Conservation (phyloP, 139 green algal species). For the Nannochloris sp. region DNA sequence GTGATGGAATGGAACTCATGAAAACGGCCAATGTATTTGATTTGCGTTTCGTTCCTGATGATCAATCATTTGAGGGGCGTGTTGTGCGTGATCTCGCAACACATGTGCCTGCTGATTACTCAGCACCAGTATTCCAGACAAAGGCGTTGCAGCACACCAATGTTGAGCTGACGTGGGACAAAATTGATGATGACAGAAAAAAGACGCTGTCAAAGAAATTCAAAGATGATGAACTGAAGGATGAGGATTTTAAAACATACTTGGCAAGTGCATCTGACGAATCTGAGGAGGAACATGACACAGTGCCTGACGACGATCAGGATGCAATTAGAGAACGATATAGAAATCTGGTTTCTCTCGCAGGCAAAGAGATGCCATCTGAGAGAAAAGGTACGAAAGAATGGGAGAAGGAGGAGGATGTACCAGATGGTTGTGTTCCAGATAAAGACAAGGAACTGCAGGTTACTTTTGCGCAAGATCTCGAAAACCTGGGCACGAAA, state of each 20-base stretch:
- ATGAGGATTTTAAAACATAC: constrained; percentile 84
- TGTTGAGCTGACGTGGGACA: constrained; percentile 88
- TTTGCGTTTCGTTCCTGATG: constrained; percentile 86
- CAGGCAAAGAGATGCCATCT: neutral
- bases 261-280: constrained; percentile 39
- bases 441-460: constrained; percentile 53
- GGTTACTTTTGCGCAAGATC: constrained; percentile 58
- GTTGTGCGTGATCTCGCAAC: constrained; percentile 51
- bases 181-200: constrained; percentile 64
- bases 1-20: constrained; percentile 83
- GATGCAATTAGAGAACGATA: constrained; percentile 43
- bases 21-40: constrained; percentile 63
- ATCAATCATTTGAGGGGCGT: constrained; percentile 52
- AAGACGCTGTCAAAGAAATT: constrained; percentile 36
- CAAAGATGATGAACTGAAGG: constrained; percentile 72
- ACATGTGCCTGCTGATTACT: constrained; percentile 64
- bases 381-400: constrained; percentile 46
- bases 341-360: constrained; percentile 27
- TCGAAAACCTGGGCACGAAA: constrained; percentile 65
- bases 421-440: neutral
- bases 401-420: constrained; percentile 28
- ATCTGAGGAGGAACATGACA: constrained; percentile 22
- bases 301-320: constrained; percentile 22
- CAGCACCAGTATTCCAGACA: constrained; percentile 61
- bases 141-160: constrained; percentile 82